Percentiles rank a stretch among this genome's conserved stretches.
phyloP scores from a whole-genome alignment of 2,329 filamentous ascomycete species.

The Thermoascus crustaceus region DNA sequence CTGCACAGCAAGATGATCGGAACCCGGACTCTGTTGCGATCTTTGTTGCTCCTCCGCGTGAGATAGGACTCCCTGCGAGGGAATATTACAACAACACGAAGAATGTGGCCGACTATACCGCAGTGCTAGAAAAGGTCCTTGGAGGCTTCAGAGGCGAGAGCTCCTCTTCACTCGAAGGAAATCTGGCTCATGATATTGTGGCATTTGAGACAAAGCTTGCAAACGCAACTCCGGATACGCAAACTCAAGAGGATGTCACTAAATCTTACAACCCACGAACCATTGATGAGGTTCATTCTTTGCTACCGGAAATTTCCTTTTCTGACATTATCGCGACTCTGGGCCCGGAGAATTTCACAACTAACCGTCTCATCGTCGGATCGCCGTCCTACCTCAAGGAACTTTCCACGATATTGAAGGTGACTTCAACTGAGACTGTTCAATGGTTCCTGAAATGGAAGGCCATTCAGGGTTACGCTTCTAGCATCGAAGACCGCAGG shows the following conservation, averaged over 20 bases:
- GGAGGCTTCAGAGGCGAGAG: slow-evolving; percentile 30
- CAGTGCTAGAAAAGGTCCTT: slow-evolving; percentile 36
- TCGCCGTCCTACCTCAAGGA: slow-evolving; percentile 54
- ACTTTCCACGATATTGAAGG: slow-evolving; percentile 47
- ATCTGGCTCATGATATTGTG: slow-evolving; percentile 38
- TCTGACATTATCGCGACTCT: slow-evolving; percentile 45
- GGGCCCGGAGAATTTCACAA: slow-evolving; percentile 43
- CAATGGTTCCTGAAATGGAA: slow-evolving; percentile 60
- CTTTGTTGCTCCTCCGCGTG: slow-evolving; percentile 36
- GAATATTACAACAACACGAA: slow-evolving; percentile 52
- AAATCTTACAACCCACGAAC: slow-evolving; percentile 60
- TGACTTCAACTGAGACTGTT: slow-evolving; percentile 48
- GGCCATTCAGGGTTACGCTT: slow-evolving; percentile 46
- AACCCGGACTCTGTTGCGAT: slow-evolving; percentile 47
- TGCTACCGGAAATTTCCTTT: slow-evolving; percentile 51
- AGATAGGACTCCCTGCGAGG: slow-evolving; percentile 54
- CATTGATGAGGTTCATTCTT: slow-evolving; percentile 46
- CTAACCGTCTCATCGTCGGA: slow-evolving; percentile 49
- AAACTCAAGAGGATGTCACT: slow-evolving; percentile 54
- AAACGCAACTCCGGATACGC: slow-evolving; percentile 48
- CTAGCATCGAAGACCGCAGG: slow-evolving; percentile 51
- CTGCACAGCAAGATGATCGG: slow-evolving; percentile 41
- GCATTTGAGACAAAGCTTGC: slow-evolving; percentile 55
- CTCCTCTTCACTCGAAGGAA: not conserved
- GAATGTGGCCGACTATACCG: slow-evolving; percentile 45